Evolutionary conservation across 768 basidiomycete species (phyloP), one percentile per base, ranked within the genome.

Genomic region (Leccinum boreale): DNA sequence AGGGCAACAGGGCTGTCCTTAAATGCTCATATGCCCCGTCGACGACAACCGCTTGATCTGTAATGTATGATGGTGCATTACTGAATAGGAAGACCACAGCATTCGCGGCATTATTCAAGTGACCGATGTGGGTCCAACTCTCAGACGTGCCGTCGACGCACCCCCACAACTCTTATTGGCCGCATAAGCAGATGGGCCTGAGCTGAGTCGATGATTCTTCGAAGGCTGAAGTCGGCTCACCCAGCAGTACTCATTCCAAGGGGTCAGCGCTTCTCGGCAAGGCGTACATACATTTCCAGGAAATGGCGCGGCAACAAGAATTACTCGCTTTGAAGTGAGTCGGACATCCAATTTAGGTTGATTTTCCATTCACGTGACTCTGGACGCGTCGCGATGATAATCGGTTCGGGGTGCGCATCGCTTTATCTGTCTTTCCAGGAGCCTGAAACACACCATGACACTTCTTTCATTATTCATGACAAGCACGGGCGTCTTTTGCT

Each of bases 21-120:
- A 87, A 47, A 64, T 87, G 82, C 67, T 86, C 82, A 39, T 55
- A 65, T 10, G 79, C 87, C 45, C 89, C 89, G 62, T 91, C 89
- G 24, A 90, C 85, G 26, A 81, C 79, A 35, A 92, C 70, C n/a
- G 89, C 73, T 63, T 89, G 87, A 4, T 91, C 91, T 1, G 87
- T 87, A 57, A 94, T 82, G 69, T 81, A 91, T 6, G 82, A 75
- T 12, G 89, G 90, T 3, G 89, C 90, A 50, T 84, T 81, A 65
- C 90, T 92, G 75, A 94, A 92, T 44, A 95, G 77, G 73, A 92
- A 95, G 3, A 91, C 75, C 0, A 89, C 77, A 21, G 85, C 81
- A 65, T 87, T 87, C 5, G 82, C 89, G 56, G 90, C 74, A 62
- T 94, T 91, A 36, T 79, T 71, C 55, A 85, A 65, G 49, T 80